Evolutionary conservation across 306 rosid species (phyloP), one percentile per base, ranked within the genome.

Genomic region (Gleditsia sinensis): DNA sequence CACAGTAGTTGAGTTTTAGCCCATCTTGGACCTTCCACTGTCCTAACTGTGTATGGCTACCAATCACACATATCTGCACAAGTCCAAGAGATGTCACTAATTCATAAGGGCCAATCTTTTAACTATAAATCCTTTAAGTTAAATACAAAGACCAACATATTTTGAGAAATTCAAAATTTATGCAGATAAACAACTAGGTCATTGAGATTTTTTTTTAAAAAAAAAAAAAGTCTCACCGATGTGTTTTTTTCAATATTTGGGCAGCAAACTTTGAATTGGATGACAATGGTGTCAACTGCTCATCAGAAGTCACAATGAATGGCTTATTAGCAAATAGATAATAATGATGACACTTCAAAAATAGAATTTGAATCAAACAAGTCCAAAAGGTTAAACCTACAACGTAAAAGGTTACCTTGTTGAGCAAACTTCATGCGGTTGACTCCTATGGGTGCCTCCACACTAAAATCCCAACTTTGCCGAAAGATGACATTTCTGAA

Each of bases 221-320:
- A 12, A 43, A 72, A 76, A 61, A 78, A 48, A 75, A 30, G 48
- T 36, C 82, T 85, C 79, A 94, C 98, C 50, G 92, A 78, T 79
- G 93, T 80, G 64, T 74, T 91, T 84, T 88, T 83, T 81, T 86
- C 89, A 68, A 94, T 65, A 73, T 83, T 85, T 25, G 97, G 98
- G 83, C 89, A 88, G 89, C 79, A 83, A 69, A 94, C 72, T 83
- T 83, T 94, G 88, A 94, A 94, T 53, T 86, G 93, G 83, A 91
- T 36, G 40, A 83, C 63, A 9, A 90, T 69, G 25, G 91, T 80
- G 63, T 85, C 96, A 70, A 85, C 87, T 79, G 53, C 75, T 57
- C 63, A 81, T 66, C 70, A 78, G 71, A 70, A 85, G 70, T 75
- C 62, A 71, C 57, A 63, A 48, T 23, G 49, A 40, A 68, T 17